These are phyloP conservation scores for Zymoseptoria brevis DNA, from an alignment of 2,329 filamentous ascomycete genomes.

Conservation along the genomic window DNA sequence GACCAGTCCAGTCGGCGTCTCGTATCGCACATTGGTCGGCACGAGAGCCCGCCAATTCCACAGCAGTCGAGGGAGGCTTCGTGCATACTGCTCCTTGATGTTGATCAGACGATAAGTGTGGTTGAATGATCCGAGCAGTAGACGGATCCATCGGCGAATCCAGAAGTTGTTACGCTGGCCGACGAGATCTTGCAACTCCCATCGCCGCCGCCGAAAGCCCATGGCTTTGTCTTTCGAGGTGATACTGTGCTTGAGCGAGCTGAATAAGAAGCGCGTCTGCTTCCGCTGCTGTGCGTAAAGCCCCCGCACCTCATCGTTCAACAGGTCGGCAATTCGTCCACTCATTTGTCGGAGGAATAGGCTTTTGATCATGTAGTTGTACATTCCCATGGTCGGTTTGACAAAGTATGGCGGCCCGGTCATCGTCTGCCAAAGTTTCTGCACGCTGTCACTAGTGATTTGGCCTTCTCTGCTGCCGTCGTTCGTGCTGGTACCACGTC, in stretches of 20 bases:
- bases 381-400: constrained; percentile 50
- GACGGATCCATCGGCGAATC: constrained; percentile 23
- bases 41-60: constrained; percentile 19
- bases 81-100: constrained; percentile 2
- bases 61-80: constrained; percentile 21
- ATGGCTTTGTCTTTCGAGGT: neutral
- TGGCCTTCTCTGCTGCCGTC: constrained; percentile 26
- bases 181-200: constrained; percentile 15
- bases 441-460: constrained; percentile 40
- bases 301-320: constrained; percentile 15
- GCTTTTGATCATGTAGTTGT: constrained; percentile 32
- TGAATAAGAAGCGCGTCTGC: neutral
- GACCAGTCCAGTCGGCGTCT: constrained; percentile 25
- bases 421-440: constrained; percentile 53
- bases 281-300: constrained; percentile 6
- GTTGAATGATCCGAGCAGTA: constrained; percentile 16
- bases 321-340: constrained; percentile 15
- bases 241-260: neutral
- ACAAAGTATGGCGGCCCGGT: constrained; percentile 50
- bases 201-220: constrained; percentile 8
- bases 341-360: constrained; percentile 11
- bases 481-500: constrained; percentile 23
- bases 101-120: neutral
- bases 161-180: constrained; percentile 17
- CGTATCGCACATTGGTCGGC: constrained; percentile 19